Percentiles rank a stretch among this genome's conserved stretches.
Conservation (phyloP, 2,329 filamentous ascomycete species). For the Alternaria burnsii region DNA sequence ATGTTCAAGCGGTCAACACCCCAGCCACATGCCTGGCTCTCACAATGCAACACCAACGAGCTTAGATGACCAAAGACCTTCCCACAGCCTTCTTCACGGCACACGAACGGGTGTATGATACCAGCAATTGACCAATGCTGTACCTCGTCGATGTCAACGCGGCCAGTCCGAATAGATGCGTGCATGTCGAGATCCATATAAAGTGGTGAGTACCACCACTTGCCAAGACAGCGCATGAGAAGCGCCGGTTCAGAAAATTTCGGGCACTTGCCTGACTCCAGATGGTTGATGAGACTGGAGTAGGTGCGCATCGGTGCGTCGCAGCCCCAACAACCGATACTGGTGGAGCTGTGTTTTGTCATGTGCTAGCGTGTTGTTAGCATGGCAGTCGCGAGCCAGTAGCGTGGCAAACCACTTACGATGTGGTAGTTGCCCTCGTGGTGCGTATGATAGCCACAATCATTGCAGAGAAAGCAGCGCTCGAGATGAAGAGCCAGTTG, state of each 20-base stretch:
- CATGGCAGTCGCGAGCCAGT: not conserved
- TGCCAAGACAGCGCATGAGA: conserved; percentile 36
- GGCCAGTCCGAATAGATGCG: conserved; percentile 38
- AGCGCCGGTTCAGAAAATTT: conserved; percentile 67
- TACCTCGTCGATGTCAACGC: conserved; percentile 32
- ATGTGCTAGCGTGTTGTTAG: conserved; percentile 35
- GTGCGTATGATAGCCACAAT: conserved; percentile 32
- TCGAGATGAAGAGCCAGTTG: conserved; percentile 31
- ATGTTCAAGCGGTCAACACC: conserved; percentile 35
- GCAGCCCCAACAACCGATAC: conserved; percentile 40
- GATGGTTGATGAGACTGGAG: conserved; percentile 42
- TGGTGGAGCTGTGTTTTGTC: conserved; percentile 34
- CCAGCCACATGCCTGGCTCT: conserved; percentile 41
- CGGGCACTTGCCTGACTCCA: conserved; percentile 71
- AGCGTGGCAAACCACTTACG: conserved; percentile 22
- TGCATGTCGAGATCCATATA: conserved; percentile 50
- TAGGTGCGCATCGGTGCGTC: conserved; percentile 31
- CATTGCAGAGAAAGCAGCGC: conserved; percentile 34
- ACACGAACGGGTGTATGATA: conserved; percentile 41
- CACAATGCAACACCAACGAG: conserved; percentile 39
- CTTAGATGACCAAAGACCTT: conserved; percentile 39
- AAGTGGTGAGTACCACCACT: conserved; percentile 45
- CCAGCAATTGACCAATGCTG: conserved; percentile 36
- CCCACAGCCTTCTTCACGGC: conserved; percentile 35
- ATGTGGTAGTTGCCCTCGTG: conserved; percentile 33